Evolutionary conservation across 78 protist species (phyloP).

Genomic region (Dictyostelium intermedium): DNA sequence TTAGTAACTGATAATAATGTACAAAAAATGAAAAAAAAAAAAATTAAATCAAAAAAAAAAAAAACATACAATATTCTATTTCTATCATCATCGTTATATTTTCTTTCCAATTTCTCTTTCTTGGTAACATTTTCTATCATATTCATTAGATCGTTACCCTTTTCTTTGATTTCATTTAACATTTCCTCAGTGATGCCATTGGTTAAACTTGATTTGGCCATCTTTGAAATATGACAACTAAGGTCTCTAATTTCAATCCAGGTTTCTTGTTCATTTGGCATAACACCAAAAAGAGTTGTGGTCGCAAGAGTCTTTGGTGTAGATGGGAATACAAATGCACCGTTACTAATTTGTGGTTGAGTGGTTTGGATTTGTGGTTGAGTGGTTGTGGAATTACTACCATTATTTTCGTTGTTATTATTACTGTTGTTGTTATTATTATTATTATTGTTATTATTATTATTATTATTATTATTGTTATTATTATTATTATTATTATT

Average conservation of each 20-base stretch:
- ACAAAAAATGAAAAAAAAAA: background rate
- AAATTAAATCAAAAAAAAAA: background rate
- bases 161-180: constrained; percentile 52
- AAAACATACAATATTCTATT: constrained; percentile 19
- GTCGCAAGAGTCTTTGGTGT: background rate
- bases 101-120: constrained; percentile 63
- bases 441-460: background rate
- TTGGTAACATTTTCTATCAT: constrained; percentile 67
- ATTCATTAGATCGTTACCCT: constrained; percentile 42
- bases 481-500: background rate
- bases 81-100: constrained; percentile 26
- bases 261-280: constrained; percentile 81
- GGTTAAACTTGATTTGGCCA: constrained; percentile 67
- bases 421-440: background rate
- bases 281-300: constrained; percentile 28
- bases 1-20: background rate
- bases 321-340: background rate
- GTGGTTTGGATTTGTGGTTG: background rate
- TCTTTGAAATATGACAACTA: constrained; percentile 56
- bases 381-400: background rate
- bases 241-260: constrained; percentile 78
- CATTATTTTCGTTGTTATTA: background rate
- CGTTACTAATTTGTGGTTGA: background rate
- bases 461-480: background rate
- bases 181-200: constrained; percentile 73